These are phyloP conservation scores for Anaeramoeba flamelloides DNA, from an alignment of 78 protist species.

Conservation along the genomic window DNA sequence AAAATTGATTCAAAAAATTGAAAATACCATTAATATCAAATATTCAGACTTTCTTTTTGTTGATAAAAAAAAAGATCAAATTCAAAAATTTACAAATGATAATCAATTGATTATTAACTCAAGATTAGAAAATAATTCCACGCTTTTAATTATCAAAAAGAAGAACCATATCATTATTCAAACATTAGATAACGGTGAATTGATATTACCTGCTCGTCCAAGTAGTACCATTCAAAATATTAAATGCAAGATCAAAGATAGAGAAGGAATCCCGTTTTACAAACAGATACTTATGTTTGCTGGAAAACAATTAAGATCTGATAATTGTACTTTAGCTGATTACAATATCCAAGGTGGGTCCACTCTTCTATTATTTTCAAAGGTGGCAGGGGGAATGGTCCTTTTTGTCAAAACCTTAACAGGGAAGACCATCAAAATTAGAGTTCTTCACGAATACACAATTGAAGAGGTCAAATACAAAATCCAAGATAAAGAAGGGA, in stretches of 20 bases:
- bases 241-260: neutral
- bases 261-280: neutral
- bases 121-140: too few species aligned
- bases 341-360: neutral
- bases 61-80: too few species aligned
- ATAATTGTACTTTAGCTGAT: neutral
- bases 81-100: too few species aligned
- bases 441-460: neutral
- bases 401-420: neutral
- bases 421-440: neutral
- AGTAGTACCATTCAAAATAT: neutral
- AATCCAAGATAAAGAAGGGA: neutral
- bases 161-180: too few species aligned
- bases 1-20: too few species aligned
- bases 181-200: too few species aligned
- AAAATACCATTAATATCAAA: too few species aligned
- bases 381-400: neutral
- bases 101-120: too few species aligned
- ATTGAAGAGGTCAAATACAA: neutral
- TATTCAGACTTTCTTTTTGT: too few species aligned
- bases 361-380: too few species aligned
- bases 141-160: too few species aligned
- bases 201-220: too few species aligned
- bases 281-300: neutral
- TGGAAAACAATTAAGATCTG: neutral